Base-by-base conservation (phyloP, 345 rosid genomes). In the Clausena lansium region DNA sequence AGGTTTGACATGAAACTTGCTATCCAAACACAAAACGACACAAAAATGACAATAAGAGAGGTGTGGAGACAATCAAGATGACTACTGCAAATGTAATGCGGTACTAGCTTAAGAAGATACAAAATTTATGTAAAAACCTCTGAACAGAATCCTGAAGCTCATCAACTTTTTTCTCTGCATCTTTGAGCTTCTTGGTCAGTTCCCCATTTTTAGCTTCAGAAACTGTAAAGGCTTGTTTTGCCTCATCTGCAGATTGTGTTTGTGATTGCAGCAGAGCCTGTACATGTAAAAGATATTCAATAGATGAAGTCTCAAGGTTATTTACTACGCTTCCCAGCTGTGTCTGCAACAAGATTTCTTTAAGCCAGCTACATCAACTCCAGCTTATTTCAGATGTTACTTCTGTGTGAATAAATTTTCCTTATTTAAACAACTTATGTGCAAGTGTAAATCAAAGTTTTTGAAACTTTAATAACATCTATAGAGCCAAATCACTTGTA, bases 61-160 rank as follows among this genome's bases (percentile, higher is more conserved):
- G 70, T 39, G 54, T 59, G 5, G 38, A 69, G 54, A 54, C 60
- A 39, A 45, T 67, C 22, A 0, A 68, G 54, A 73, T 19, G 65
- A 74, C 47, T 9, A 13, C 41, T 55, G 71, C 6, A 28, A 39
- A 73, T 22, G 10, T 38, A 39, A 25, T 36, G 36, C 60, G 70
- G 63, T 27, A 60, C 61, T 61, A 28, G 32, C 41, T 30, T 20
- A 30, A 22, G 47, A 33, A 24, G 45, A 45, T 36, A 41, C 15
- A 14, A 71, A 63, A 75, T 30, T 70, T 52, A 52, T 17, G 57
- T 52, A 88, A 90, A 82, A 83, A 94, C 99, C 99, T 96, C 81
- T 91, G 94, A 52, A 89, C 84, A 66, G 91, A 90, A 78, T 90
- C 97, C 81, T 88, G 97, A 88, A 89, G 91, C 67, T 90, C 87